These are phyloP conservation scores for Gigaspora rosea DNA, from an alignment of 192 early-diverging fungal species.

Conservation along the genomic window DNA sequence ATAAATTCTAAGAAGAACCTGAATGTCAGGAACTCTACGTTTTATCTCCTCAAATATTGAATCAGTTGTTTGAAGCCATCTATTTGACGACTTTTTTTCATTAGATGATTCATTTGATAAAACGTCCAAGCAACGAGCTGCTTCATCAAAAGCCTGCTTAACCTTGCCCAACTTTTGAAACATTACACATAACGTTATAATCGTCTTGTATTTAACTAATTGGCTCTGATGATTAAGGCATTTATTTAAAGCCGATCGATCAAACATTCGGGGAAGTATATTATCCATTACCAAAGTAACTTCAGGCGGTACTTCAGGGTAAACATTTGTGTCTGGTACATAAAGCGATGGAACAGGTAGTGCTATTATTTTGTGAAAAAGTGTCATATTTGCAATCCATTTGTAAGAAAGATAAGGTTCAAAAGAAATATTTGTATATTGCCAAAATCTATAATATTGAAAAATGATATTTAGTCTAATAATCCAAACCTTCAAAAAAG, in stretches of 20 bases:
- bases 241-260: slow-evolving; percentile 54
- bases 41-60: slow-evolving; percentile 58
- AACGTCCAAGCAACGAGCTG: neutral
- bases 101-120: neutral
- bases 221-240: slow-evolving; percentile 65
- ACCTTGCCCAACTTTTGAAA: slow-evolving; percentile 65
- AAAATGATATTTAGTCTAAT: neutral
- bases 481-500: neutral
- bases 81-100: slow-evolving; percentile 21
- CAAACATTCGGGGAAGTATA: slow-evolving; percentile 62
- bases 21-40: slow-evolving; percentile 70
- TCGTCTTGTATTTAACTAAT: slow-evolving; percentile 65
- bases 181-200: slow-evolving; percentile 54
- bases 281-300: slow-evolving; percentile 63
- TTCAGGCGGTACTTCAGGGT: slow-evolving; percentile 57
- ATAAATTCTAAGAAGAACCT: slow-evolving; percentile 59
- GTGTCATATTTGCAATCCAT: slow-evolving; percentile 79
- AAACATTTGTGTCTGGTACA: slow-evolving; percentile 43
- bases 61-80: slow-evolving; percentile 32
- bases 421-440: slow-evolving; percentile 57
- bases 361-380: slow-evolving; percentile 68
- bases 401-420: slow-evolving; percentile 71
- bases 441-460: slow-evolving; percentile 60
- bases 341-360: slow-evolving; percentile 65
- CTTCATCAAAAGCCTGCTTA: slow-evolving; percentile 31